Evolutionary conservation across 1,139 yeast genomes (phyloP).

Genomic region (Scheffersomyces illinoinensis): DNA sequence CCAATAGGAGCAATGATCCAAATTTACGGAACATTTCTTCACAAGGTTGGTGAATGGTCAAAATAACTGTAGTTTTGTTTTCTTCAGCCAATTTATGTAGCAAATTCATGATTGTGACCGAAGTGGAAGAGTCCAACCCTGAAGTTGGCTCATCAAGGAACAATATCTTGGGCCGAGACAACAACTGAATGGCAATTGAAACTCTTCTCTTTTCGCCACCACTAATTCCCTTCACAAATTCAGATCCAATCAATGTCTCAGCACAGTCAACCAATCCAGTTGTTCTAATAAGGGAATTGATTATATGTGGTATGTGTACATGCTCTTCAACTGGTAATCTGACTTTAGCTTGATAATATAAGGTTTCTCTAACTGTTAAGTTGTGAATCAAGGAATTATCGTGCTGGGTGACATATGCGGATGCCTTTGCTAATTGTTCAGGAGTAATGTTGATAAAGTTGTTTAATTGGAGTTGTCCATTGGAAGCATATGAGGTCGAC

Average conservation of each 20-base stretch:
- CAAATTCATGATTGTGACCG: conserved; percentile 17
- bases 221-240: conserved; percentile 22
- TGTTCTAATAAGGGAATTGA: conserved; percentile 17
- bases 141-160: conserved; percentile 29
- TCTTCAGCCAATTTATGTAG: conserved; percentile 15
- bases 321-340: conserved; percentile 21
- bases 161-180: conserved; percentile 23
- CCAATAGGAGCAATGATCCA: conserved; percentile 22
- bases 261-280: conserved; percentile 26
- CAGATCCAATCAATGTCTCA: conserved; percentile 23
- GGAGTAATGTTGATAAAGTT: conserved; percentile 13
- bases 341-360: conserved; percentile 24
- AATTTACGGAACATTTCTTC: conserved; percentile 20
- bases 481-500: conserved; percentile 10
- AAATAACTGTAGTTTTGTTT: conserved; percentile 21
- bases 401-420: conserved; percentile 25
- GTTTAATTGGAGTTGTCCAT: conserved; percentile 17
- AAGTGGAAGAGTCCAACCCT: conserved; percentile 25
- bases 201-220: conserved; percentile 29
- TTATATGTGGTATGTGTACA: conserved; percentile 14
- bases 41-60: conserved; percentile 28
- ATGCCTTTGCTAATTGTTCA: conserved; percentile 14
- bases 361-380: conserved; percentile 26
- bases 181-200: conserved; percentile 25
- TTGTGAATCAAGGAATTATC: conserved; percentile 23